Percentiles rank a stretch among this genome's conserved stretches.
Evolutionary conservation across 2,329 filamentous ascomycete species (phyloP).

Genomic region (Beauveria rudraprayagi): DNA sequence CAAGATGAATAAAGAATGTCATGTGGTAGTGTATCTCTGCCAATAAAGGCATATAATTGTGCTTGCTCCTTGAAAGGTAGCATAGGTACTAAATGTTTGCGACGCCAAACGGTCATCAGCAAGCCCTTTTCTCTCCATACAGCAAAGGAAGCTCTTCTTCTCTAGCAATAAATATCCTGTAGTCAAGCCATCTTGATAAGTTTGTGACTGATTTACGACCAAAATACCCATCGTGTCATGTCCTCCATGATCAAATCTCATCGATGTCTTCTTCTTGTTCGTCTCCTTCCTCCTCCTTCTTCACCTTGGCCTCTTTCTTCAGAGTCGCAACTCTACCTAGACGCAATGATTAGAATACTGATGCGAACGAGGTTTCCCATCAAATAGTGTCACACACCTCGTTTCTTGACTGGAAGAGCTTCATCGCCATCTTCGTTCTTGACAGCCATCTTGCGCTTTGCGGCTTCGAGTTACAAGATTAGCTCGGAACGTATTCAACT

Average conservation of each 20-base stretch:
- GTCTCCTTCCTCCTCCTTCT: neutral
- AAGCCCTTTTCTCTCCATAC: neutral
- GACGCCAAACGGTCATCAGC: neutral
- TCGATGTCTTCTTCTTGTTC: neutral
- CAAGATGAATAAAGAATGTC: neutral
- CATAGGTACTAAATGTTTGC: neutral
- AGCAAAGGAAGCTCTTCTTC: neutral
- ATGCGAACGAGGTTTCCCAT: too few species aligned
- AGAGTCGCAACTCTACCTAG: neutral
- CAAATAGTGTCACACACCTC: neutral
- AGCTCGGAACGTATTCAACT: neutral
- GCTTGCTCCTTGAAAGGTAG: neutral
- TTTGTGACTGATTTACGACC: too few species aligned
- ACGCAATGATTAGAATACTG: neutral
- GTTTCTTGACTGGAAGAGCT: neutral
- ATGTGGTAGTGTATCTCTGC: neutral
- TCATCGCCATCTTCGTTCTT: conserved; percentile 12
- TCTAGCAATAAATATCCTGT: neutral
- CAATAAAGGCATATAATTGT: neutral
- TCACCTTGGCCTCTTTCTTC: neutral
- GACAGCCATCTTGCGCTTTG: conserved; percentile 14
- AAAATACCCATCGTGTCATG: neutral
- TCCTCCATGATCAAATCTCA: neutral
- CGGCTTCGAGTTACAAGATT: neutral
- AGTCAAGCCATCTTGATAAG: neutral